These are phyloP conservation scores for Raffaelea albimanens DNA, from an alignment of 2,329 filamentous ascomycete genomes.

Conservation along the genomic window DNA sequence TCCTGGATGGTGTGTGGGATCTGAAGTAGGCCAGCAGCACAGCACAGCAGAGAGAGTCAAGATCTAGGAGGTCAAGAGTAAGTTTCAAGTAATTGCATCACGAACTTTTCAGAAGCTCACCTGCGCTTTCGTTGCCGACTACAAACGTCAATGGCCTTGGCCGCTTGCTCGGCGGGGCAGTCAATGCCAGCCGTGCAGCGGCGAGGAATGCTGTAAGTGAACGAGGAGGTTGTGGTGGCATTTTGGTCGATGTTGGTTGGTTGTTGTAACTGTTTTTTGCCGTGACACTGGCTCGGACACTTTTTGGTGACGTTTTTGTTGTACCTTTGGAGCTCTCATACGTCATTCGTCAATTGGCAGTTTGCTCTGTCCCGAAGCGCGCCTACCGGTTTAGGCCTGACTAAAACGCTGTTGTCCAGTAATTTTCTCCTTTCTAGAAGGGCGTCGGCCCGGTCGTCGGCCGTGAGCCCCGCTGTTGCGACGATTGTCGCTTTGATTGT, in stretches of 20 bases:
- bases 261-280: background rate
- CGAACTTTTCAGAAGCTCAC: slow-evolving; percentile 23
- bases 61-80: slow-evolving; percentile 38
- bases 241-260: background rate
- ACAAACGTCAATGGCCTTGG: slow-evolving; percentile 47
- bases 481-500: no score
- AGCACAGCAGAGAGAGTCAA: slow-evolving; percentile 71
- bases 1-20: slow-evolving; percentile 43
- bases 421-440: no score
- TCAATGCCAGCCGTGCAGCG: slow-evolving; percentile 37
- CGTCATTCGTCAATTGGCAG: no score
- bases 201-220: slow-evolving; percentile 43
- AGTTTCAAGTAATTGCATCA: no score
- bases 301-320: no score
- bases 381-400: no score
- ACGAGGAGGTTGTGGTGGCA: slow-evolving; percentile 13
- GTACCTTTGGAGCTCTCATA: no score
- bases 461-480: no score
- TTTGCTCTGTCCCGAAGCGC: no score
- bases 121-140: slow-evolving; percentile 59
- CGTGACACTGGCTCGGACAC: slow-evolving; percentile 1
- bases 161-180: slow-evolving; percentile 30
- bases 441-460: no score
- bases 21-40: slow-evolving; percentile 67
- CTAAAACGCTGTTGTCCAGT: no score